Base-by-base conservation (phyloP, 1,284 basidiomycete genomes). In the Malassezia restricta region DNA sequence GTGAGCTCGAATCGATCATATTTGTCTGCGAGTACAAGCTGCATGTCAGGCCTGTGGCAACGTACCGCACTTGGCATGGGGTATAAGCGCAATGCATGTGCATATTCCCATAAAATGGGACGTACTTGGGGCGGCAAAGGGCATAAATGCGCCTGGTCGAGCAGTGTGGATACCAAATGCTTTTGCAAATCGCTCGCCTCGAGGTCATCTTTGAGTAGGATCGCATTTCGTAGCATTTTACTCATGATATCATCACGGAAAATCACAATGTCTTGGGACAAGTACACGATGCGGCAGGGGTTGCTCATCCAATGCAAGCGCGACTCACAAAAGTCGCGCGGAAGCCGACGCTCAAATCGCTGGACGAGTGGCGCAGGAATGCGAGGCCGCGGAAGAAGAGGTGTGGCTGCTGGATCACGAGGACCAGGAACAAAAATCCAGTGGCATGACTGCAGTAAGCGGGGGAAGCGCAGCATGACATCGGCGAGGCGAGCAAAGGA, bases 1-100 rank as follows among this genome's bases (percentile, higher is more conserved):
- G 91, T 98, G 61, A 96, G 79, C 66, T 94, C 89, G 74, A 87
- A 99, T 33, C 86, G 81, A 68, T 96, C 91, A 73, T 94, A 96
- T 73, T 85, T 89, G 76, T 99, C 94, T 1, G 94, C 94, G 9
- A 99, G 79, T n/a, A 98, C 80, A 20, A 95, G 78, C 88, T 92
- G 9, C 11, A 12, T 12, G 64, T 31, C 6, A 33, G 33, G 3
- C 15, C 11, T 12, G 33, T 35, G 33, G 15, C 11, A 35, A 73
- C 83, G 71, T 66, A 96, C 85, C 2, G 85, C 81, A 2, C 89
- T 92, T 0, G 94, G 94, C 71, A 96, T 79, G 11, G 94, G 94
- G 72, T 98, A 98, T 27, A 99, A 76, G 5, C 94, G 82, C 40
- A 99, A 77, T 0, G 88, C 77, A 73, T 98, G 90, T 71, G 96